Base-by-base conservation (phyloP, 2,329 filamentous ascomycete genomes). In the Bipolaris cookei region DNA sequence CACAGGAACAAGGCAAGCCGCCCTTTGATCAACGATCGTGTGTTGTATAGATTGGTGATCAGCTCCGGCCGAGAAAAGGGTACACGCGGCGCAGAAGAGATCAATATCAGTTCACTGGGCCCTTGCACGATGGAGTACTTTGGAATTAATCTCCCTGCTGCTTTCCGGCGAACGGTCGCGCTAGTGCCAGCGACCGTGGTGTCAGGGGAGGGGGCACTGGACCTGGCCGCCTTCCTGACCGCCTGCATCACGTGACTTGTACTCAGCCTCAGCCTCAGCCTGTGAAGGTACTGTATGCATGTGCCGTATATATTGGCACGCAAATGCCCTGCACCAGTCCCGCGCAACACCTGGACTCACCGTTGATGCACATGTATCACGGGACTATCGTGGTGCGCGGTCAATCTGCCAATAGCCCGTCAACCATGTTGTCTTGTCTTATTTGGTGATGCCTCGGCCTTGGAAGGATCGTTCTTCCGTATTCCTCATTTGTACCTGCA, bases 201-300 rank as follows among this genome's bases (percentile, higher is more conserved):
- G 55, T 49, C 56, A 54, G 54, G 61, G 28, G 20, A 21, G 21
- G 10, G 34, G 37, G 37, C 8, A 18, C 38, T 23, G 20, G 38
- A 21, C 51, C 43, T 51, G 35, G 16, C 65, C 63, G 62, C 62
- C 61, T 56, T 44, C 25, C 44, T 60, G 55, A 67, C 65, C 64
- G 65, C 65, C 62, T 38, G 35, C 54, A 42, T n/a, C 28, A 14
- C 34, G 16, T 28, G 20, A 32, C 13, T 10, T 18, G 7, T 2
- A 32, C 52, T 38, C 37, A 30, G 18, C 42, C n/a, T 21, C 20
- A 11, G 18, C 37, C 37, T 38, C n/a, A 1, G 18, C 37, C 7
- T 18, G 28, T 30, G 28, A 30, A 30, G 4, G 28, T 11, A 13
- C 28, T 30, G 28, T 11, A 30, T 30, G 10, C 28, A 30, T 30